phyloP scores from a whole-genome alignment of 441 rosid species.

The Gossypium davidsonii region DNA sequence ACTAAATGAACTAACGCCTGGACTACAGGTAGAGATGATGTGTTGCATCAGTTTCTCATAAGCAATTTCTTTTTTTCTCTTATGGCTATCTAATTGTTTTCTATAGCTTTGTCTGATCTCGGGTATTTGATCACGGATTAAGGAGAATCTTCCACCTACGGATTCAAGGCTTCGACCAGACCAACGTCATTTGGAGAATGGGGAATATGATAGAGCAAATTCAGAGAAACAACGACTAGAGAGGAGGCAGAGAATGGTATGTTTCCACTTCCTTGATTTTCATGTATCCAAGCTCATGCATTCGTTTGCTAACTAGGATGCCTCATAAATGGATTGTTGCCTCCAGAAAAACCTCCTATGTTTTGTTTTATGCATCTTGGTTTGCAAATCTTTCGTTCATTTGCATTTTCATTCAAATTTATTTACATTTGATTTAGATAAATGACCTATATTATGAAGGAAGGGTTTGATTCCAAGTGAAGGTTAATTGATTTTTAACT shows the following conservation, averaged over 20 bases:
- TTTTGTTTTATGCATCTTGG: background rate
- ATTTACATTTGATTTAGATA: no score
- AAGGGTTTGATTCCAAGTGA: no score
- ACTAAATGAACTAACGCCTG: slow-evolving; percentile 76
- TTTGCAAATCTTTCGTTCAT: background rate
- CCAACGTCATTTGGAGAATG: slow-evolving; percentile 91
- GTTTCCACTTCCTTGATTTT: background rate
- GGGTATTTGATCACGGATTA: slow-evolving; percentile 60
- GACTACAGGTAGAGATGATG: slow-evolving; percentile 74
- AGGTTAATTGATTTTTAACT: no score
- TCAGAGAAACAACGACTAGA: slow-evolving; percentile 82
- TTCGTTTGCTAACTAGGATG: background rate
- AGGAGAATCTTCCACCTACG: slow-evolving; percentile 95
- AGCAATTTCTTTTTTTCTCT: slow-evolving; percentile 23
- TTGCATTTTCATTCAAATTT: no score
- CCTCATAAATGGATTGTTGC: background rate
- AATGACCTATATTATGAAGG: no score
- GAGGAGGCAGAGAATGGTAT: slow-evolving; percentile 91
- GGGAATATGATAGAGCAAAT: slow-evolving; percentile 91
- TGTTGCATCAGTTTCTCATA: slow-evolving; percentile 15
- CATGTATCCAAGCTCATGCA: background rate
- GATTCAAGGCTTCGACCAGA: slow-evolving; percentile 92
- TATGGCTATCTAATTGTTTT: slow-evolving; percentile 38
- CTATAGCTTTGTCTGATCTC: slow-evolving; percentile 48
- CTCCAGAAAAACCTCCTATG: background rate